Evolutionary conservation across 345 rosid species (phyloP).

Genomic region (Aegle marmelos): DNA sequence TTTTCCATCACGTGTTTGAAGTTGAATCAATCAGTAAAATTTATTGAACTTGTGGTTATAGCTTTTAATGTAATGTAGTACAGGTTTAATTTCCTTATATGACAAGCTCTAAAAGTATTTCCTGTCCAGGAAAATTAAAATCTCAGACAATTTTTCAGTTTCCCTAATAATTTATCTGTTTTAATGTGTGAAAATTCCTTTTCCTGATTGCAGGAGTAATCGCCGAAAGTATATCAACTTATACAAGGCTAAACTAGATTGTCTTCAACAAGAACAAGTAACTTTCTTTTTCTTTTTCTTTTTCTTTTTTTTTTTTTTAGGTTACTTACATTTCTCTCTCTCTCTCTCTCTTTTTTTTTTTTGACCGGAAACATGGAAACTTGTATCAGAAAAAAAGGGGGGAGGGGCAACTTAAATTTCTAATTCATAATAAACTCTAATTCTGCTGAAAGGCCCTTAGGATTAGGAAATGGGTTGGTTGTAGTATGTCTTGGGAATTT

Average conservation of each 20-base stretch:
- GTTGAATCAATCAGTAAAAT: constrained; percentile 4
- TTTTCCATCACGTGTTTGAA: neutral
- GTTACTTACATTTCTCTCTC: too few species aligned
- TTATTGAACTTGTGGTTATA: constrained; percentile 8
- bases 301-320: too few species aligned
- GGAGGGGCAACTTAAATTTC: neutral
- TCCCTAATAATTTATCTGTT: constrained; percentile 3
- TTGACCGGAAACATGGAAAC: neutral
- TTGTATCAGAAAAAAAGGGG: too few species aligned
- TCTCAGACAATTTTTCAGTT: neutral
- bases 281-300: constrained; percentile 4
- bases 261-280: constrained; percentile 76
- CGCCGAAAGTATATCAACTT: constrained; percentile 69
- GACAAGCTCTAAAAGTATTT: neutral
- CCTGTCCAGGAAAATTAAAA: neutral
- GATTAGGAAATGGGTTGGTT: neutral
- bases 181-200: constrained; percentile 14
- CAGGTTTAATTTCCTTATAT: neutral
- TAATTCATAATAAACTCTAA: neutral
- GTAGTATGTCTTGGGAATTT: neutral
- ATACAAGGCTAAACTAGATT: constrained; percentile 72
- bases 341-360: neutral
- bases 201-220: constrained; percentile 46
- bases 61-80: neutral
- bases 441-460: neutral